Base-by-base conservation (phyloP, 75 land plant species). In the Sequoiadendron giganteum region DNA sequence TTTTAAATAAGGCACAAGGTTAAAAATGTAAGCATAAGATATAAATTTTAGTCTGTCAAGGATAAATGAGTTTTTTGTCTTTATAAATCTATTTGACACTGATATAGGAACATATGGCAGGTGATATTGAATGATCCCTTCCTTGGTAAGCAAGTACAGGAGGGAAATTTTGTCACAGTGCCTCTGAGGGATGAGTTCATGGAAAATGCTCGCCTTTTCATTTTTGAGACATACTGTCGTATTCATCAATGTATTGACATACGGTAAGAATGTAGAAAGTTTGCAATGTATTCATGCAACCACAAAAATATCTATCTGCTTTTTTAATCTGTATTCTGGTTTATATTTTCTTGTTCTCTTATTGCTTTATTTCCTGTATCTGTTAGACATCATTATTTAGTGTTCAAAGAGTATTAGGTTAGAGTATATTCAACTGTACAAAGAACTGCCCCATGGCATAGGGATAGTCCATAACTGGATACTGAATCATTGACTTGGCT, bases 221-320 rank as follows among this genome's bases (percentile, higher is more conserved):
- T 98, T 75, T 95, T 97, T 90, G 99, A 98, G 92, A 98, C 97
- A 2, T 98, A 98, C 84, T 98, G 99, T 89, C 93, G 96, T 30
- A 98, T 98, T 28, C 99, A 98, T 91, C 99, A 95, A 88, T 92
- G 99, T 49, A 95, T 98, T 81, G 99, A 97, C 86, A 97, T 98
- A 88, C 90, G 94, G 99, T 97, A 91, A 77, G 92, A 87, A 16
- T 34, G 3, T 32, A 75, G 38, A 34, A 28, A 47, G 2, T 47
- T 82, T 82, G 84, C n/a, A 82, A 82, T 9, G 21, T 28, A 82
- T 47, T 1, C 8, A 47, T 45, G 52, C 32, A 47, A 82, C 52
- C 48, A 80, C 16, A 77, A 16, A 39, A 79, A 9, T 42, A 79
- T 10, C 43, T 25, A 79, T 14, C 15, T 77, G 34, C 85, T 30